Conservation (phyloP, 2,329 filamentous ascomycete genomes). For the Balansia obtecta region DNA sequence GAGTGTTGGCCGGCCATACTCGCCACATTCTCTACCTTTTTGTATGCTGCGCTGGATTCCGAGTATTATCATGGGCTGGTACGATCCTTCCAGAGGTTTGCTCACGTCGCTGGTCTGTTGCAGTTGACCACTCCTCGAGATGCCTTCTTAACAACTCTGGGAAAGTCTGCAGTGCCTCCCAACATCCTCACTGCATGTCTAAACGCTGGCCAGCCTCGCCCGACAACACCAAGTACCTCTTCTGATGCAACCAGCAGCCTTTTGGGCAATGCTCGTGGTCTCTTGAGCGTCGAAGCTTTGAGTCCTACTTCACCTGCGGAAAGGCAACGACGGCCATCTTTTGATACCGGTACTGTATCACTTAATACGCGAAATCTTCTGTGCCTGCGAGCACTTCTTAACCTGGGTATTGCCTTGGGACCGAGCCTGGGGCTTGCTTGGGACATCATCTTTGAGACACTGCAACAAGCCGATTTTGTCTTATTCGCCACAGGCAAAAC, state of each 20-base stretch:
- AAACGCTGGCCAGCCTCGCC: slow-evolving; percentile 33
- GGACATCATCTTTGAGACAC: slow-evolving; percentile 80
- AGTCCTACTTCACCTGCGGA: slow-evolving; percentile 47
- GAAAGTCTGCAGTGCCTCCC: slow-evolving; percentile 83
- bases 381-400: slow-evolving; percentile 83
- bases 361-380: slow-evolving; percentile 83
- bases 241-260: slow-evolving; percentile 42
- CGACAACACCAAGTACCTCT: slow-evolving; percentile 30
- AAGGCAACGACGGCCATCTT: slow-evolving; percentile 44
- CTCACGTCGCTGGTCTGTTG: slow-evolving; percentile 84
- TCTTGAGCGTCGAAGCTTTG: slow-evolving; percentile 63
- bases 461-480: slow-evolving; percentile 87
- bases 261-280: slow-evolving; percentile 56
- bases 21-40: slow-evolving; percentile 87
- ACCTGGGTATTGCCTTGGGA: slow-evolving; percentile 85
- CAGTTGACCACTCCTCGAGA: slow-evolving; percentile 78
- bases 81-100: slow-evolving; percentile 85
- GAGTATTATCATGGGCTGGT: slow-evolving; percentile 91
- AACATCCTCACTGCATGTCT: slow-evolving; percentile 55
- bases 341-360: slow-evolving; percentile 40
- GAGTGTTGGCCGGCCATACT: slow-evolving; percentile 93
- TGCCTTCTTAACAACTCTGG: slow-evolving; percentile 86
- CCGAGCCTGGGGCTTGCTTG: slow-evolving; percentile 77
- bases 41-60: slow-evolving; percentile 82
- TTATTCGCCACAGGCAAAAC: slow-evolving; percentile 52